phyloP scores from a whole-genome alignment of 805 yeast genomes.

The Torulaspora indica region DNA sequence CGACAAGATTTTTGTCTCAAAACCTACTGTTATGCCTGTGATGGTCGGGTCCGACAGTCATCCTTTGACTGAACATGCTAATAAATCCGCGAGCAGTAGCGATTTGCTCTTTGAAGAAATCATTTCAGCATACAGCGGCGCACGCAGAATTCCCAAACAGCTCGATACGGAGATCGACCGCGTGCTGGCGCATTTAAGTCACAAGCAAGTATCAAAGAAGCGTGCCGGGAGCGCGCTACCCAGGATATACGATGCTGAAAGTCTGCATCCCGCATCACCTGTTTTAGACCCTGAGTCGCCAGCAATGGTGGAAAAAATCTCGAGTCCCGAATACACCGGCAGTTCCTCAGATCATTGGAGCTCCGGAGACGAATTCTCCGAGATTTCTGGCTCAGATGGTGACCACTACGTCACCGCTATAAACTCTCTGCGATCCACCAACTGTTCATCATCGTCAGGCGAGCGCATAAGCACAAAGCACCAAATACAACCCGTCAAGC shows the following conservation, averaged over 20 bases:
- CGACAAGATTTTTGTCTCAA: slow-evolving; percentile 8
- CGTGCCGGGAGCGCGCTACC: neutral
- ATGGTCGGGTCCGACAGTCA: neutral
- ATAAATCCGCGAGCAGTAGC: slow-evolving; percentile 15
- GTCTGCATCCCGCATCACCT: slow-evolving; percentile 1
- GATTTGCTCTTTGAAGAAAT: slow-evolving; percentile 31
- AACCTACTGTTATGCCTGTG: slow-evolving; percentile 13
- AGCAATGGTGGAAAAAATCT: slow-evolving; percentile 15
- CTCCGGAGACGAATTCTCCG: slow-evolving; percentile 28
- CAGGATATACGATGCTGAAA: neutral
- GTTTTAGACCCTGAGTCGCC: slow-evolving; percentile 10
- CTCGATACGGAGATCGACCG: slow-evolving; percentile 22
- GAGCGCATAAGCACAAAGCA: neutral
- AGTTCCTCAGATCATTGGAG: slow-evolving; percentile 23
- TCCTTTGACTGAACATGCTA: neutral
- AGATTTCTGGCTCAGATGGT: slow-evolving; percentile 13
- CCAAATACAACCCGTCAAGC: neutral
- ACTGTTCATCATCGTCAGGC: neutral
- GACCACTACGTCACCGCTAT: slow-evolving; percentile 9
- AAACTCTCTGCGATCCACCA: slow-evolving; percentile 8
- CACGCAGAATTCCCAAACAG: slow-evolving; percentile 1
- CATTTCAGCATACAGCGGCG: slow-evolving; percentile 21
- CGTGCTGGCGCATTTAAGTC: slow-evolving; percentile 17
- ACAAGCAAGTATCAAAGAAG: neutral
- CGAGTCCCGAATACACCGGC: slow-evolving; percentile 27